These are phyloP conservation scores for Lupinus albus DNA, from an alignment of 306 rosid genomes.

Conservation along the genomic window DNA sequence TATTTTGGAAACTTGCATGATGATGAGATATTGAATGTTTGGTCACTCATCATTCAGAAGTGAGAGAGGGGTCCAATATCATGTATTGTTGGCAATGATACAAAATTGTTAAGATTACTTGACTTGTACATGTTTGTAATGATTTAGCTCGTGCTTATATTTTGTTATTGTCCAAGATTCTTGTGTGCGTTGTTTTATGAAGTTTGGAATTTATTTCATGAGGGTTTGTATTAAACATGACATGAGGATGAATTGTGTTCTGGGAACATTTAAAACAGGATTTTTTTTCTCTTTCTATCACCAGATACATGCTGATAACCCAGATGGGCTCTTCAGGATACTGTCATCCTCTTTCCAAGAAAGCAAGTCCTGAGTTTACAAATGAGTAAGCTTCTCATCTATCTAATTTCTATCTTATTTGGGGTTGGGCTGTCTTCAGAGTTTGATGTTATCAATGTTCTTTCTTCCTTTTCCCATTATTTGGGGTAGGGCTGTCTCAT, in stretches of 20 bases:
- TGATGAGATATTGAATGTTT: neutral
- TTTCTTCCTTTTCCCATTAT: neutral
- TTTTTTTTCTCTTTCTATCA: conserved; percentile 32
- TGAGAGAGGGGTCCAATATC: neutral
- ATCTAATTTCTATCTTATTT: conserved; percentile 25
- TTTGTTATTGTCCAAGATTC: neutral
- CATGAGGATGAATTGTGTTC: conserved; percentile 20
- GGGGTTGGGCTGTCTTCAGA: conserved; percentile 15
- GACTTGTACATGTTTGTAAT: conserved; percentile 4
- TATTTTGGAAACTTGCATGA: neutral
- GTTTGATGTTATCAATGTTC: conserved; percentile 5
- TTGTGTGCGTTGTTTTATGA: neutral
- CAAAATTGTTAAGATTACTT: conserved; percentile 7
- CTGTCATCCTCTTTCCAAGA: conserved; percentile 76
- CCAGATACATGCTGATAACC: conserved; percentile 96
- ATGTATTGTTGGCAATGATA: neutral
- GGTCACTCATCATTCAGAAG: neutral
- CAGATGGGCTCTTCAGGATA: conserved; percentile 91
- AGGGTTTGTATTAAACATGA: conserved; percentile 1
- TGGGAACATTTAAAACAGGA: conserved; percentile 17
- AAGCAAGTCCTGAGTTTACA: conserved; percentile 46
- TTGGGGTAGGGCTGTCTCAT: too few relatives aligned
- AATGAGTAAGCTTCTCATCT: conserved; percentile 2
- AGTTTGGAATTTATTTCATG: neutral
- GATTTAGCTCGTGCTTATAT: conserved; percentile 22